Evolutionary conservation across 2,329 filamentous ascomycete species (phyloP).

Genomic region (Emmonsia crescens): DNA sequence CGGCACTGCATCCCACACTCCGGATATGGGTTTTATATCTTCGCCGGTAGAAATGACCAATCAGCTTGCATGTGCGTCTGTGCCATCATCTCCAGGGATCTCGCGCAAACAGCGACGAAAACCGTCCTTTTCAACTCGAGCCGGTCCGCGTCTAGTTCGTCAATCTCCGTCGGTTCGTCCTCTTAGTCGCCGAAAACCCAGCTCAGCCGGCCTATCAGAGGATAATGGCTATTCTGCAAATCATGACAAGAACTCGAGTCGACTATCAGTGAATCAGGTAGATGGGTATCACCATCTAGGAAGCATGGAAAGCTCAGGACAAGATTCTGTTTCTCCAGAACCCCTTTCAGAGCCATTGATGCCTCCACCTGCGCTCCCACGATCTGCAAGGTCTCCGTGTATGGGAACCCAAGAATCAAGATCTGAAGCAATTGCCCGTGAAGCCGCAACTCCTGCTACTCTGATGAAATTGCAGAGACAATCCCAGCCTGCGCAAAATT

Average conservation of each 20-base stretch:
- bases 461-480: constrained; percentile 63
- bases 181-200: constrained; percentile 22
- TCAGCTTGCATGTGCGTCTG: constrained; percentile 21
- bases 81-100: constrained; percentile 25
- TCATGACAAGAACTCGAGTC: constrained; percentile 21
- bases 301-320: constrained; percentile 36
- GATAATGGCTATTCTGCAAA: constrained; percentile 26
- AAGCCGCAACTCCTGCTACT: constrained; percentile 76
- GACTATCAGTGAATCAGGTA: constrained; percentile 17
- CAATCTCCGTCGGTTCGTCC: constrained; percentile 36
- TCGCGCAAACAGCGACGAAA: constrained; percentile 31
- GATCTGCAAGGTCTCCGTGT: constrained; percentile 31
- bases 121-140: constrained; percentile 24
- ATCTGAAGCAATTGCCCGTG: constrained; percentile 25
- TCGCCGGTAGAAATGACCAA: constrained; percentile 31
- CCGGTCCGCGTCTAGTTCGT: constrained; percentile 28
- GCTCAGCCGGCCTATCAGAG: constrained; percentile 22
- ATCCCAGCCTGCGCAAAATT: constrained; percentile 28
- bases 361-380: constrained; percentile 39
- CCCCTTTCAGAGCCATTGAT: constrained; percentile 40
- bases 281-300: constrained; percentile 22
- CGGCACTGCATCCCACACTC: constrained; percentile 20
- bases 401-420: constrained; percentile 24
- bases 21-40: constrained; percentile 31
- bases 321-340: constrained; percentile 41